Base-by-base conservation (phyloP, 2,329 filamentous ascomycete species). In the Chrysosporium queenslandicum region DNA sequence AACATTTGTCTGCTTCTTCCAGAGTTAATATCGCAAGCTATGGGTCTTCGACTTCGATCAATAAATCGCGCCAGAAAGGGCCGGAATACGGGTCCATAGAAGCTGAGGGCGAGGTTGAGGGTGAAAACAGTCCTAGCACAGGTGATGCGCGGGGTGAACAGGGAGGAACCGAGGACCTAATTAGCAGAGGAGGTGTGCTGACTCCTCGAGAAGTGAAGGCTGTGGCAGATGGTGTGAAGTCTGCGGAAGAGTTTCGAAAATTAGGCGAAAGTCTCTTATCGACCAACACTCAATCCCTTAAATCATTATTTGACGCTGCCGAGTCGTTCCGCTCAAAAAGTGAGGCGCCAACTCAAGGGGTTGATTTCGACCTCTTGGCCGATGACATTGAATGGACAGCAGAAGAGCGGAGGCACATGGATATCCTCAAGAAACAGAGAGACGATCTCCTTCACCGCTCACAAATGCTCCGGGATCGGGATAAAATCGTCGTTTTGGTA, bases 131-230 rank as follows among this genome's bases (percentile, higher is more conserved):
- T 29, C 60, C 64, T 14, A 60, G 63, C 23, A 57, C 61, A 18
- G 57, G 56, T n/a, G 56, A 59, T 27, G 29, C 49, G 12, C 58
- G 60, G 4, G 39, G 53, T 29, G 56, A 59, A 29, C 55, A 55
- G 16, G 53, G 58, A 3, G 62, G 57, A 16, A 53, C 56, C 2
- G 61, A 61, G 27, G 58, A 58, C 4, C 55, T 54, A 14, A 42
- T 53, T 37, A 59, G 67, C 50, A 66, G 64, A 60, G 71, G 71
- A 25, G 70, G 71, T 11, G 61, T 71, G 8, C 63, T 74, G 30
- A 71, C 67, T 2, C 56, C 63, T 4, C 59, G 60, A n/a, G 71
- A 73, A 46, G 63, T 74, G 39, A 72, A 71, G 53, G 67, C 71
- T 4, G 63, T 66, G 8, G 58, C 70, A 39, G 63, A 62, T 55